Evolutionary conservation across 768 basidiomycete species (phyloP).

Genomic region (Hypholoma fasciculare): DNA sequence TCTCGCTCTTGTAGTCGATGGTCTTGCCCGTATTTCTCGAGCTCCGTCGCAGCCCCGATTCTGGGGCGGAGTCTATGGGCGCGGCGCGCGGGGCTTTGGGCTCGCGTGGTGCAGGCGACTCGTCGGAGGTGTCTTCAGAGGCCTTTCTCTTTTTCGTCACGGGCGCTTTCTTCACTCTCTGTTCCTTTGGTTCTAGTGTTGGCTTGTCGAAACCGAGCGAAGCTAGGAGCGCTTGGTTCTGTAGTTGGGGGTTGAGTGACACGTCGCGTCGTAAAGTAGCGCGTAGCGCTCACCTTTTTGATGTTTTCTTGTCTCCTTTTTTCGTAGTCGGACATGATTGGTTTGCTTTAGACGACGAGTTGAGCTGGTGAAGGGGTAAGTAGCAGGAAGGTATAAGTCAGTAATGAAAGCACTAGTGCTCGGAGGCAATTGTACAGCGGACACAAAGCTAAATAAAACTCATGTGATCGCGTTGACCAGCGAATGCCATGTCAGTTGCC

Average conservation of each 20-base stretch:
- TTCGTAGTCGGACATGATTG: constrained; percentile 31
- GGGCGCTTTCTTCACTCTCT: constrained; percentile 24
- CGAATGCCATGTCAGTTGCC: too few relatives aligned
- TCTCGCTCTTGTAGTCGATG: constrained; percentile 54
- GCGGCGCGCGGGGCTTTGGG: constrained; percentile 34
- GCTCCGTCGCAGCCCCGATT: constrained; percentile 57
- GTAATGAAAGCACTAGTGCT: neutral
- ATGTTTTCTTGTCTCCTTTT: constrained; percentile 19
- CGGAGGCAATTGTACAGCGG: too few relatives aligned
- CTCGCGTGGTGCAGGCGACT: constrained; percentile 14
- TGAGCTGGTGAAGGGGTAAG: neutral
- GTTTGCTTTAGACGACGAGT: neutral
- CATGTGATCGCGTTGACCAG: too few relatives aligned
- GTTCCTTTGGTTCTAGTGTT: constrained; percentile 48
- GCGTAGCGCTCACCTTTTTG: constrained; percentile 19
- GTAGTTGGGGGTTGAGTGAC: neutral
- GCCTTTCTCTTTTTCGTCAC: constrained; percentile 33
- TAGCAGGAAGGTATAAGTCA: neutral
- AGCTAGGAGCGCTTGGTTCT: constrained; percentile 46
- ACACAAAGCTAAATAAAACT: too few relatives aligned
- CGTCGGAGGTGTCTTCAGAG: constrained; percentile 3
- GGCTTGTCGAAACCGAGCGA: constrained; percentile 48
- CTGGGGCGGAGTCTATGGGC: constrained; percentile 11
- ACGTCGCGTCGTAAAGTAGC: constrained; percentile 17
- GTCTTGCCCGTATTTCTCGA: constrained; percentile 60